These are phyloP conservation scores for Brassica balearica DNA, from an alignment of 441 rosid genomes.

Conservation along the genomic window DNA sequence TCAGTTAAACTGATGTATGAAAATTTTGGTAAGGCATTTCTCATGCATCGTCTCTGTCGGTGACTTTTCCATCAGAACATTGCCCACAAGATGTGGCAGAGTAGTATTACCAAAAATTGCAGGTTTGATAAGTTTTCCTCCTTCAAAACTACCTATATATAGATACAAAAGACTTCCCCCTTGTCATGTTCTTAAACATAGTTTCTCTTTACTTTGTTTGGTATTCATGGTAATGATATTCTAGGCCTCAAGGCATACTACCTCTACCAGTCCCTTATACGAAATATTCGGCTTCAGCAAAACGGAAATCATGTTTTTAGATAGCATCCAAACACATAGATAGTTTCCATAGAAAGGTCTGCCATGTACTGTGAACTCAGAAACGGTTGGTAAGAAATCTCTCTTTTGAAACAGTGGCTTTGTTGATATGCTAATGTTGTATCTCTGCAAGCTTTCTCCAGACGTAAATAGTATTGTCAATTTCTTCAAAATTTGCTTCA, in stretches of 20 bases:
- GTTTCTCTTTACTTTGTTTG: slow-evolving; percentile 1
- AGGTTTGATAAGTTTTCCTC: slow-evolving; percentile 52
- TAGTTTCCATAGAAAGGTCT: no score
- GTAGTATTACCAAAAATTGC: slow-evolving; percentile 86
- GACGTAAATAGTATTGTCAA: no score
- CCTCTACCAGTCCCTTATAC: no score
- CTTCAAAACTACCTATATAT: background rate
- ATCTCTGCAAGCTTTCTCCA: no score
- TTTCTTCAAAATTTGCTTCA: no score
- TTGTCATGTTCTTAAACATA: slow-evolving; percentile 11
- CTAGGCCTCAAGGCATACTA: slow-evolving; percentile 40
- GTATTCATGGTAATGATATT: slow-evolving; percentile 71
- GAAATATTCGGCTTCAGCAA: no score
- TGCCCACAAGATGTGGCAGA: slow-evolving; percentile 75
- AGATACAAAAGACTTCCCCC: background rate
- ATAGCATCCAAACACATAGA: no score
- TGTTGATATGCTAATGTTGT: no score
- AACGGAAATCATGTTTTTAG: no score
- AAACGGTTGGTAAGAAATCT: no score
- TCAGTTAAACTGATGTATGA: slow-evolving; percentile 77
- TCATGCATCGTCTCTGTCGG: slow-evolving; percentile 60
- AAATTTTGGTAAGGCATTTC: slow-evolving; percentile 82
- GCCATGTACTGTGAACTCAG: no score
- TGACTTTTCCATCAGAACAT: slow-evolving; percentile 56
- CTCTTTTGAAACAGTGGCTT: no score